Percentiles rank a stretch among this genome's conserved stretches.
Conservation (phyloP, 495 filamentous ascomycete genomes). For the Trichocladium uniseriatum region DNA sequence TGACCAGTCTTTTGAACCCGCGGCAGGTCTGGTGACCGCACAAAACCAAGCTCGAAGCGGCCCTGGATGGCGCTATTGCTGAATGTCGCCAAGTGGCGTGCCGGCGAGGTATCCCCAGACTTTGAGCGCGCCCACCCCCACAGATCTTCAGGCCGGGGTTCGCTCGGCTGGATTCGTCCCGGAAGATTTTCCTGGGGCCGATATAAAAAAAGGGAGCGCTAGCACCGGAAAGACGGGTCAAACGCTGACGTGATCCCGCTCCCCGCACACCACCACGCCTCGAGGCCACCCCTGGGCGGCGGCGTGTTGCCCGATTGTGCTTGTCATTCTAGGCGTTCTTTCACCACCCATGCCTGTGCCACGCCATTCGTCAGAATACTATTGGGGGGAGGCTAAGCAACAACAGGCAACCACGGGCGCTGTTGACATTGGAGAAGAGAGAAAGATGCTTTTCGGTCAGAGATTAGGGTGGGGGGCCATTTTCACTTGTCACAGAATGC, state of each 20-base stretch:
- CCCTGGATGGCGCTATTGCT: background rate
- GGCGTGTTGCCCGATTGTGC: constrained; percentile 7
- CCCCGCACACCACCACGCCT: constrained; percentile 5
- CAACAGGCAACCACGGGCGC: constrained; percentile 12
- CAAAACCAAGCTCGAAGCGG: too few relatives aligned
- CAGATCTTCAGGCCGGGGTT: constrained; percentile 6
- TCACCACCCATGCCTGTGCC: constrained; percentile 3
- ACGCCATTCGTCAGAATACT: constrained; percentile 9
- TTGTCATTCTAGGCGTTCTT: background rate
- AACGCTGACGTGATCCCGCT: constrained; percentile 21
- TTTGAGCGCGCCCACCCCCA: constrained; percentile 4
- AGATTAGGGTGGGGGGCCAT: background rate
- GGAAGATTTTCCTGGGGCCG: constrained; percentile 16
- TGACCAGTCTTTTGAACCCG: too few relatives aligned
- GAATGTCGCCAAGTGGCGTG: background rate
- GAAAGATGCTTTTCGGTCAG: constrained; percentile 7
- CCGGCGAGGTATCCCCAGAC: constrained; percentile 6
- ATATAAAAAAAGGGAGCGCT: background rate
- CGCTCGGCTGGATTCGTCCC: constrained; percentile 8
- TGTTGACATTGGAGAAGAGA: constrained; percentile 3
- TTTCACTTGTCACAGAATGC: constrained; percentile 1
- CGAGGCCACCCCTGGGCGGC: too few relatives aligned
- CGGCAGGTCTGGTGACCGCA: background rate
- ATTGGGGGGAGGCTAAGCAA: constrained; percentile 17
- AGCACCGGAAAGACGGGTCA: constrained; percentile 1